Conservation (phyloP, 2,329 filamentous ascomycete genomes). For the Cladophialophora exuberans region DNA sequence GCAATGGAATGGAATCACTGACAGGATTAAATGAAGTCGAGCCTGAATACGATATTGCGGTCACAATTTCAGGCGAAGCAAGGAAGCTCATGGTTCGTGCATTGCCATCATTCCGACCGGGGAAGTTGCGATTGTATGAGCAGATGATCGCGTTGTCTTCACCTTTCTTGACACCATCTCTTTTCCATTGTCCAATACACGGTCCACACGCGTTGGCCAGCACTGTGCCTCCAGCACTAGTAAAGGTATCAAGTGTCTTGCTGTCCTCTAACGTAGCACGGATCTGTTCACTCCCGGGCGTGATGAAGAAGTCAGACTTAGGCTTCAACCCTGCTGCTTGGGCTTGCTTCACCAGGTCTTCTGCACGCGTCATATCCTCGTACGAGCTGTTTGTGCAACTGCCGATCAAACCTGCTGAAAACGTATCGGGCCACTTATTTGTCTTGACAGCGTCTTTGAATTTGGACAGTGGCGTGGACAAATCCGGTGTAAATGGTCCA, state of each 20-base stretch:
- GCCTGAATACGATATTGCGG: conserved; percentile 91
- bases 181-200: conserved; percentile 86
- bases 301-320: conserved; percentile 90
- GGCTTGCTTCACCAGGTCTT: conserved; percentile 90
- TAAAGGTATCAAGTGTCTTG: conserved; percentile 82
- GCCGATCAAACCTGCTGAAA: conserved; percentile 92
- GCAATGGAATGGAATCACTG: conserved; percentile 79
- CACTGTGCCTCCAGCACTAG: conserved; percentile 81
- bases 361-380: conserved; percentile 95
- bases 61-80: conserved; percentile 93
- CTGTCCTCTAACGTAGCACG: conserved; percentile 90
- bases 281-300: conserved; percentile 95
- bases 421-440: conserved; percentile 86
- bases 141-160: conserved; percentile 92
- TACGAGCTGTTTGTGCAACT: conserved; percentile 99
- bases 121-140: conserved; percentile 98
- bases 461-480: conserved; percentile 86
- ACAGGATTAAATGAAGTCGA: conserved; percentile 94
- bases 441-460: conserved; percentile 84
- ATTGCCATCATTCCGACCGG: conserved; percentile 95
- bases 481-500: conserved; percentile 92
- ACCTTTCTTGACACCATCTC: conserved; percentile 82
- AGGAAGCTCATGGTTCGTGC: conserved; percentile 98
- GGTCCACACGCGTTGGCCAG: conserved; percentile 94
- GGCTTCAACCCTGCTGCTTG: conserved; percentile 86